Percentiles rank a stretch among this genome's conserved stretches.
Conservation (phyloP, 2,329 filamentous ascomycete species). For the Penicillium digitatum region DNA sequence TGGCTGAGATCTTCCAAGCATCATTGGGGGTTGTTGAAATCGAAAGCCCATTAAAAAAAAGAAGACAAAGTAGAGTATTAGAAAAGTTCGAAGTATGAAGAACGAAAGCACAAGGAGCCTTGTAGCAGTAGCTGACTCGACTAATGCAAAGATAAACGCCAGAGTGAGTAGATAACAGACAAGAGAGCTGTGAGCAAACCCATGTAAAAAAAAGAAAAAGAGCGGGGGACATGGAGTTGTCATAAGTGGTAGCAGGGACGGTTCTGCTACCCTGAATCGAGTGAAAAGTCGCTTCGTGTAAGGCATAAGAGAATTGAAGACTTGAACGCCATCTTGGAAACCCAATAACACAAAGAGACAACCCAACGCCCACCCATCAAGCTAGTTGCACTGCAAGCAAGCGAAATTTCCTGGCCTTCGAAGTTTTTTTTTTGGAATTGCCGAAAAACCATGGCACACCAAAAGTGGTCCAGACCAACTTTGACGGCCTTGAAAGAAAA, state of each 20-base stretch:
- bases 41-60: background rate
- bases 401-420: slow-evolving; percentile 2
- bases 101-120: background rate
- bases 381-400: slow-evolving; percentile 10
- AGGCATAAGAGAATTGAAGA: slow-evolving; percentile 4
- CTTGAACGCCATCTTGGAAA: slow-evolving; percentile 13
- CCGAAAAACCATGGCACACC: slow-evolving; percentile 15
- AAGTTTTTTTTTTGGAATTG: slow-evolving; percentile 12
- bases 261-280: slow-evolving; percentile 1
- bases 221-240: slow-evolving; percentile 8
- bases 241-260: background rate
- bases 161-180: background rate
- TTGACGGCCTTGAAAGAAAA: slow-evolving; percentile 17
- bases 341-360: slow-evolving; percentile 3
- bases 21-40: slow-evolving; percentile 4
- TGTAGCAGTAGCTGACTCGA: slow-evolving; percentile 2
- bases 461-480: slow-evolving; percentile 28
- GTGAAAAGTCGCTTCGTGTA: slow-evolving; percentile 6
- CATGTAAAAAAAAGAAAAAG: background rate
- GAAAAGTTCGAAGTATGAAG: slow-evolving; percentile 5
- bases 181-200: background rate
- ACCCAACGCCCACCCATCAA: slow-evolving; percentile 6
- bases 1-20: background rate
- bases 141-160: slow-evolving; percentile 12
- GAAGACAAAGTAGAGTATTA: slow-evolving; percentile 7